Evolutionary conservation across 164 flowering plant species (phyloP).

Genomic region (Aristolochia californica): DNA sequence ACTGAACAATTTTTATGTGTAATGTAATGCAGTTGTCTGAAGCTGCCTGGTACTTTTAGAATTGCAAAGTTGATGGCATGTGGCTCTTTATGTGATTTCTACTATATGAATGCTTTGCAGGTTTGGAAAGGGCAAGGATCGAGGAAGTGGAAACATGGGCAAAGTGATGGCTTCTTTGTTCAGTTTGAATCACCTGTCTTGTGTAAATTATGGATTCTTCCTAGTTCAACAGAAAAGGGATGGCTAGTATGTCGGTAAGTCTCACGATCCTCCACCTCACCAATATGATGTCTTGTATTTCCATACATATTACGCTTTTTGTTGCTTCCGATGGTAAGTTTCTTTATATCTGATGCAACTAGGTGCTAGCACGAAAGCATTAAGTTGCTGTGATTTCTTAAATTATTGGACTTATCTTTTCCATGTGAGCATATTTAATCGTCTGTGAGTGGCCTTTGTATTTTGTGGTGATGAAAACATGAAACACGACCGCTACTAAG

Average conservation of each 20-base stretch:
- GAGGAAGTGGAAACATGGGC: constrained; percentile 93
- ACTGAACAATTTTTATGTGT: too few relatives aligned
- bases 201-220: constrained; percentile 79
- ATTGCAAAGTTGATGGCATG: too few relatives aligned
- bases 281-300: constrained; percentile 6
- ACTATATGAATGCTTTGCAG: constrained; percentile 19
- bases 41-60: too few relatives aligned
- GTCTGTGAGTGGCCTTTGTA: too few relatives aligned
- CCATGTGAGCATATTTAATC: too few relatives aligned
- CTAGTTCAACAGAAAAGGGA: constrained; percentile 73
- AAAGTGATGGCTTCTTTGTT: constrained; percentile 80
- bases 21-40: too few relatives aligned
- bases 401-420: too few relatives aligned
- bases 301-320: background rate
- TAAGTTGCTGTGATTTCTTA: too few relatives aligned
- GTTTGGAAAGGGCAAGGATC: constrained; percentile 99
- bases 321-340: background rate
- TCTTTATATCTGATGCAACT: background rate
- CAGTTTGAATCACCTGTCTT: constrained; percentile 68
- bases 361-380: background rate
- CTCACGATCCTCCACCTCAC: too few relatives aligned
- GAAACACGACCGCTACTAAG: too few relatives aligned
- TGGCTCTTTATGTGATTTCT: too few relatives aligned
- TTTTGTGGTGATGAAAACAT: too few relatives aligned
- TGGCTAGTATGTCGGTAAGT: constrained; percentile 65